phyloP scores from a whole-genome alignment of 768 basidiomycete species.

The Suillus variegatus region DNA sequence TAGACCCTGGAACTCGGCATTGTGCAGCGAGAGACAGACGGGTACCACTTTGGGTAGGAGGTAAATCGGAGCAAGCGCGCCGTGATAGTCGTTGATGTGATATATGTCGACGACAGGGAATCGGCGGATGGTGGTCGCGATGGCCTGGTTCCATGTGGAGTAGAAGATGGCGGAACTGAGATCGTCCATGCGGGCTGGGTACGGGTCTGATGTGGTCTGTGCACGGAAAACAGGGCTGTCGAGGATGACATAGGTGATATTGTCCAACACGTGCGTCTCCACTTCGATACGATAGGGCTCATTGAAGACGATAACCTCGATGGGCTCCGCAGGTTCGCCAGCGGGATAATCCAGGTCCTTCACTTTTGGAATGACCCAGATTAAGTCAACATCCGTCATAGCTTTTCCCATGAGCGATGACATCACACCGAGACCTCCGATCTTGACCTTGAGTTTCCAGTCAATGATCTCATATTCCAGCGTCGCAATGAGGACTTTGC shows the following conservation, averaged over 20 bases:
- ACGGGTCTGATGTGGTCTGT: slow-evolving; percentile 93
- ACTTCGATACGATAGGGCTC: slow-evolving; percentile 96
- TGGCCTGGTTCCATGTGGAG: slow-evolving; percentile 97
- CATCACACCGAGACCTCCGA: slow-evolving; percentile 99
- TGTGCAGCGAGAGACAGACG: slow-evolving; percentile 89
- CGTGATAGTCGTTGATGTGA: slow-evolving; percentile 95
- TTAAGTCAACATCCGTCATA: slow-evolving; percentile 93
- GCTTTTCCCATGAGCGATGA: slow-evolving; percentile 97
- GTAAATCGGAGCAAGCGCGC: slow-evolving; percentile 88
- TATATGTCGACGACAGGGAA: slow-evolving; percentile 89
- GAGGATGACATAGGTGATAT: slow-evolving; percentile 92
- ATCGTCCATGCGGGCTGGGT: slow-evolving; percentile 97
- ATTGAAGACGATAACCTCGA: slow-evolving; percentile 95
- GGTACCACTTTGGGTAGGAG: slow-evolving; percentile 90
- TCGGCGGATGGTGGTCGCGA: slow-evolving; percentile 87
- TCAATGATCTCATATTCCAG: slow-evolving; percentile 96
- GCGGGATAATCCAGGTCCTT: slow-evolving; percentile 92
- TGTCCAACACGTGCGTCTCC: slow-evolving; percentile 89
- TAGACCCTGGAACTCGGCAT: slow-evolving; percentile 96
- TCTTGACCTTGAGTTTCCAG: slow-evolving; percentile 98
- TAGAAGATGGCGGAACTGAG: slow-evolving; percentile 96
- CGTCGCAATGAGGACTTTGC: slow-evolving; percentile 89
- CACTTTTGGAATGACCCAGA: slow-evolving; percentile 95
- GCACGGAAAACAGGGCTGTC: slow-evolving; percentile 97
- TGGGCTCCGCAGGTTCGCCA: slow-evolving; percentile 89